These are phyloP conservation scores for Tulasnella sp. DNA, from an alignment of 768 basidiomycete species.

Conservation along the genomic window DNA sequence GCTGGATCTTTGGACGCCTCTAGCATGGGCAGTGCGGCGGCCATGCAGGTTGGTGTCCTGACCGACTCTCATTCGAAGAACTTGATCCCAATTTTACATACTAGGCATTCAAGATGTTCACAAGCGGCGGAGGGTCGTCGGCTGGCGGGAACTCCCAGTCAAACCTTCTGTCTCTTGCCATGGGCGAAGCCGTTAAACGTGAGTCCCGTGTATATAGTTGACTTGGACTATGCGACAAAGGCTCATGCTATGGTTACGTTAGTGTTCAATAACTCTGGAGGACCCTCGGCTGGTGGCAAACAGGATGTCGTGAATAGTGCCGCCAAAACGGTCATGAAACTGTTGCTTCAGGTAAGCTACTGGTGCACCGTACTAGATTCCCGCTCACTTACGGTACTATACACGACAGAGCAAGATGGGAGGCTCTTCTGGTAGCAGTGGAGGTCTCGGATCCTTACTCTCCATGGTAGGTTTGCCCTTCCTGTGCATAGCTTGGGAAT, in stretches of 20 bases:
- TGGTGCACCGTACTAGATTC: not conserved
- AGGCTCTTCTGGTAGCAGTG: not conserved
- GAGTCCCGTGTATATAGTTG: not conserved
- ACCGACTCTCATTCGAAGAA: not conserved
- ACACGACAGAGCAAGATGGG: slow-evolving; percentile 13
- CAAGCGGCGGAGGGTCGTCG: not conserved
- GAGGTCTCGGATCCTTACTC: not conserved
- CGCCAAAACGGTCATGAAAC: slow-evolving; percentile 31
- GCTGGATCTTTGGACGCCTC: slow-evolving; percentile 49
- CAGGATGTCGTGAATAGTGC: slow-evolving; percentile 34
- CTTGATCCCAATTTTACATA: not conserved
- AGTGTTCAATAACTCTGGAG: slow-evolving; percentile 33
- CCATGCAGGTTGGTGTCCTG: slow-evolving; percentile 46
- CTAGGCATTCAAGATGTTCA: slow-evolving; percentile 48
- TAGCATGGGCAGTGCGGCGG: slow-evolving; percentile 69
- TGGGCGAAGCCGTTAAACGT: slow-evolving; percentile 28
- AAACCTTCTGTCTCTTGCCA: slow-evolving; percentile 18
- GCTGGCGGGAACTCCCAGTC: slow-evolving; percentile 42
- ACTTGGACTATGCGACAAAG: not conserved
- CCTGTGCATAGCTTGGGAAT: not conserved
- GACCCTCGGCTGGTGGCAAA: slow-evolving; percentile 31
- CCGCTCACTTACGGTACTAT: not conserved
- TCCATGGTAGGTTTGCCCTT: not conserved
- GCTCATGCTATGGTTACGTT: not conserved
- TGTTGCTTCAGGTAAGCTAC: slow-evolving; percentile 31